These are phyloP conservation scores for Theileria orientalis DNA, from an alignment of 169 alveolate species.

Conservation along the genomic window DNA sequence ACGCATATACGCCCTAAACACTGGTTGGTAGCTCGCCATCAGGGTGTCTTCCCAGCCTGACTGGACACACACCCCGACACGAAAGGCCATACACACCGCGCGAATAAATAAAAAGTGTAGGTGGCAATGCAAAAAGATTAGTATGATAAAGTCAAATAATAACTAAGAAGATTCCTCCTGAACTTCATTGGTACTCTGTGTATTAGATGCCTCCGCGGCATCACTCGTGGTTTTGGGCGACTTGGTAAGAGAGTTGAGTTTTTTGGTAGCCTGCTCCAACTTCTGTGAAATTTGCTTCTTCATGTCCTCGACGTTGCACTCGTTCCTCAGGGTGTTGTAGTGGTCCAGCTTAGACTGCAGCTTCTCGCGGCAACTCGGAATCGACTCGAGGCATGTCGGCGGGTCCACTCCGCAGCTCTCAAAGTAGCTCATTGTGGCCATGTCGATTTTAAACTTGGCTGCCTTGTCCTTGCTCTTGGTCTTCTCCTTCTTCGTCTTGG, in stretches of 20 bases:
- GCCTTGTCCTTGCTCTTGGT: constrained; percentile 66
- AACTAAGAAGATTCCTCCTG: background rate
- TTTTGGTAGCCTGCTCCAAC: constrained; percentile 53
- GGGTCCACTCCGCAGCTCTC: constrained; percentile 76
- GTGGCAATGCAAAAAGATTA: background rate
- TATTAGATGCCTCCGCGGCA: background rate
- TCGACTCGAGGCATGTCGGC: constrained; percentile 70
- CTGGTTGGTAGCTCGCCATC: too few relatives aligned
- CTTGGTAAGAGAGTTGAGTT: constrained; percentile 29
- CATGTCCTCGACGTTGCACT: constrained; percentile 69
- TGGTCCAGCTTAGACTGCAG: constrained; percentile 60
- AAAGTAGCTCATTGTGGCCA: constrained; percentile 73
- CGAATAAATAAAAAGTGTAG: too few relatives aligned
- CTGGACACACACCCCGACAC: too few relatives aligned
- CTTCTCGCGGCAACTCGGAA: constrained; percentile 64
- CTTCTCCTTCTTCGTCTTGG: constrained; percentile 58
- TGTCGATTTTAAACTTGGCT: constrained; percentile 65
- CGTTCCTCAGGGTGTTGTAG: constrained; percentile 67
- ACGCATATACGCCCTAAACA: too few relatives aligned
- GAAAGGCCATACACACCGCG: too few relatives aligned
- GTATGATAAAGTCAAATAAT: background rate
- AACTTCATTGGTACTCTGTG: constrained; percentile 1
- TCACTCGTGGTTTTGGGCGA: constrained; percentile 4
- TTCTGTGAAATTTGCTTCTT: constrained; percentile 58
- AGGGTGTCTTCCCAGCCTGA: too few relatives aligned